Conservation (phyloP, 768 basidiomycete genomes). For the Phaffia tasmanica region DNA sequence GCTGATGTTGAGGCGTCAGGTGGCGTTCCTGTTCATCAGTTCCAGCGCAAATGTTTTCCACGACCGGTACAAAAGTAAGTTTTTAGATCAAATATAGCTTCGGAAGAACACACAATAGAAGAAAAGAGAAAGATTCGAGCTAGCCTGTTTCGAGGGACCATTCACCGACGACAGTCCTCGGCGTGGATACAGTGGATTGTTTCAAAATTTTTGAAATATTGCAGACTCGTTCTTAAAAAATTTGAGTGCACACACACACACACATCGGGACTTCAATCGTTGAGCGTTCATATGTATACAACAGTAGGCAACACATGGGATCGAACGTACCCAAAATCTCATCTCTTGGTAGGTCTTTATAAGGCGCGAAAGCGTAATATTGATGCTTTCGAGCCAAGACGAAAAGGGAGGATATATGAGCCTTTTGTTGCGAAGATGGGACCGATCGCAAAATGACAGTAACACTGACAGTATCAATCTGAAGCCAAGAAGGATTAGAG, state of each 20-base stretch:
- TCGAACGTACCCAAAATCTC: slow-evolving; percentile 28
- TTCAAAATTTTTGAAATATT: slow-evolving; percentile 17
- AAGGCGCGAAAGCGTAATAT: slow-evolving; percentile 35
- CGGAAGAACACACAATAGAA: neutral
- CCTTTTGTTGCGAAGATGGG: too few species aligned
- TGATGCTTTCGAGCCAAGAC: slow-evolving; percentile 29
- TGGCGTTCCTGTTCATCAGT: slow-evolving; percentile 20
- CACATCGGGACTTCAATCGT: too few species aligned
- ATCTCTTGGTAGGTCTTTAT: slow-evolving; percentile 32
- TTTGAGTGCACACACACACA: too few species aligned
- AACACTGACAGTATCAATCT: too few species aligned
- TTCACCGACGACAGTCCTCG: slow-evolving; percentile 33
- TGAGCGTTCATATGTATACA: too few species aligned
- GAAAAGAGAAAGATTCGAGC: slow-evolving; percentile 1
- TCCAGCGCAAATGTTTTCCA: too few species aligned
- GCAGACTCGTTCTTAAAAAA: slow-evolving; percentile 13
- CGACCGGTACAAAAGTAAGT: too few species aligned
- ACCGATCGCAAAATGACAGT: too few species aligned
- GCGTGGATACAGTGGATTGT: slow-evolving; percentile 17
- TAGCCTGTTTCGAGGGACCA: slow-evolving; percentile 36
- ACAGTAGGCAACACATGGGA: too few species aligned
- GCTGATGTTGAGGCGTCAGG: neutral
- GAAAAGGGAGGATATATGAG: neutral
- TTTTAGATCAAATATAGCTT: too few species aligned
- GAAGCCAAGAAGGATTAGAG: neutral